Evolutionary conservation across 352 stramenopile species (phyloP).

Genomic region (Pythium insidiosum): DNA sequence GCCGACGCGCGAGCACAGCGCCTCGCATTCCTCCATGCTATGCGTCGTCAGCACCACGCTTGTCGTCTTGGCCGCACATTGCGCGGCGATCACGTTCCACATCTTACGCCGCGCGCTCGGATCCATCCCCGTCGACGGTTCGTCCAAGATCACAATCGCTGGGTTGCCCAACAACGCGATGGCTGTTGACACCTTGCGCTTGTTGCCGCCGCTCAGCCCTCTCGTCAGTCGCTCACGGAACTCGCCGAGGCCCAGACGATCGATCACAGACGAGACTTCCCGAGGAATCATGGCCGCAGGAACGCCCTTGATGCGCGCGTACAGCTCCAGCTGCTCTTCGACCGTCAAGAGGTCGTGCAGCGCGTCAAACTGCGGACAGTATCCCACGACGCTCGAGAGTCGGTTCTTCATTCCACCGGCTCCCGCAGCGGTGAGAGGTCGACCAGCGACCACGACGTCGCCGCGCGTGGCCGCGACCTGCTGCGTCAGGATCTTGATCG

Average conservation of each 20-base stretch:
- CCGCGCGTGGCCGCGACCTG: conserved; percentile 37
- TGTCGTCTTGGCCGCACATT: conserved; percentile 24
- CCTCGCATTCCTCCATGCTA: conserved; percentile 28
- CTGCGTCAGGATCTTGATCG: conserved; percentile 30
- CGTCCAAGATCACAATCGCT: conserved; percentile 93
- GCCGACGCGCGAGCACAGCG: conserved; percentile 27
- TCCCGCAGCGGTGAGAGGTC: conserved; percentile 21
- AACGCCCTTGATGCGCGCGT: conserved; percentile 84
- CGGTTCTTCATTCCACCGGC: conserved; percentile 5
- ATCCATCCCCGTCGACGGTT: conserved; percentile 93
- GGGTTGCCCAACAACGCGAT: conserved; percentile 92
- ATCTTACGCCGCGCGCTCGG: conserved; percentile 86
- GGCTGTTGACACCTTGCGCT: conserved; percentile 94
- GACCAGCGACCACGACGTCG: conserved; percentile 36
- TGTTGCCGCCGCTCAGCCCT: conserved; percentile 83
- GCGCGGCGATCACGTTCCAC: conserved; percentile 86
- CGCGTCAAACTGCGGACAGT: conserved; percentile 92
- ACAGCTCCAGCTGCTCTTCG: conserved; percentile 87
- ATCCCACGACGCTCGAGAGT: conserved; percentile 54
- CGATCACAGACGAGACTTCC: conserved; percentile 51
- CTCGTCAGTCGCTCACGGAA: conserved; percentile 38
- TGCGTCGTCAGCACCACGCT: conserved; percentile 33
- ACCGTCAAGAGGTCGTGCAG: conserved; percentile 92
- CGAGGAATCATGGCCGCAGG: conserved; percentile 16
- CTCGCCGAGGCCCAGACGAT: conserved; percentile 38